phyloP scores from a whole-genome alignment of 1,139 yeast genomes.

The Lodderomyces elongisporus region DNA sequence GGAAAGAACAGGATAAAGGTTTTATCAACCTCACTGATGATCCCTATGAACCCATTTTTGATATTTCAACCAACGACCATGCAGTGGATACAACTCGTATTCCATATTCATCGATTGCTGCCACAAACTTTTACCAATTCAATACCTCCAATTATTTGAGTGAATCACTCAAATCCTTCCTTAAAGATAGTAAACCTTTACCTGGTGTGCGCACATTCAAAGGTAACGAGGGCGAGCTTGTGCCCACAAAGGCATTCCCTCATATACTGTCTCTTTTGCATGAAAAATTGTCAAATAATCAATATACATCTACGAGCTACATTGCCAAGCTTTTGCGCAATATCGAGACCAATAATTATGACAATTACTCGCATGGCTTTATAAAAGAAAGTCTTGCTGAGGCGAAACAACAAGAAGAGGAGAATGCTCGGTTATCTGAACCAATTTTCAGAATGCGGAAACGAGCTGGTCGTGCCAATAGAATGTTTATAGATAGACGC shows the following conservation, averaged over 20 bases:
- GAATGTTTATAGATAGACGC: slow-evolving; percentile 69
- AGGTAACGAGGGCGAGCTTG: slow-evolving; percentile 41
- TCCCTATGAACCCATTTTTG: slow-evolving; percentile 83
- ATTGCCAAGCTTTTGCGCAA: slow-evolving; percentile 40
- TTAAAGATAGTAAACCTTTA: slow-evolving; percentile 38
- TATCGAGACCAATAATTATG: slow-evolving; percentile 42
- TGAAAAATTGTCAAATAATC: slow-evolving; percentile 24
- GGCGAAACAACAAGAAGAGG: slow-evolving; percentile 16
- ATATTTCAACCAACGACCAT: slow-evolving; percentile 51
- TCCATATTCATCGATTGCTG: slow-evolving; percentile 74
- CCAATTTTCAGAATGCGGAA: slow-evolving; percentile 64
- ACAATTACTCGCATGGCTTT: slow-evolving; percentile 43
- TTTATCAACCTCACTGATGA: slow-evolving; percentile 87
- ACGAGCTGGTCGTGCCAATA: slow-evolving; percentile 70
- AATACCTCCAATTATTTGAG: slow-evolving; percentile 55
- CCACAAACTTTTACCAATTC: slow-evolving; percentile 68
- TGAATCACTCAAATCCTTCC: slow-evolving; percentile 33
- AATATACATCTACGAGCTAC: slow-evolving; percentile 26
- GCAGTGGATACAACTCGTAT: slow-evolving; percentile 55
- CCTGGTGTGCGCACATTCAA: slow-evolving; percentile 44
- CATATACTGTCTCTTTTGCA: slow-evolving; percentile 35
- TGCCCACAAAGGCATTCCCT: slow-evolving; percentile 41
- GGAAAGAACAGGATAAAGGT: slow-evolving; percentile 65
- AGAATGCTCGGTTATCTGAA: slow-evolving; percentile 39
- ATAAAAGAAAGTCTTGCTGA: slow-evolving; percentile 10